Conservation (phyloP, 768 basidiomycete species). For the Roridomyces roridus region DNA sequence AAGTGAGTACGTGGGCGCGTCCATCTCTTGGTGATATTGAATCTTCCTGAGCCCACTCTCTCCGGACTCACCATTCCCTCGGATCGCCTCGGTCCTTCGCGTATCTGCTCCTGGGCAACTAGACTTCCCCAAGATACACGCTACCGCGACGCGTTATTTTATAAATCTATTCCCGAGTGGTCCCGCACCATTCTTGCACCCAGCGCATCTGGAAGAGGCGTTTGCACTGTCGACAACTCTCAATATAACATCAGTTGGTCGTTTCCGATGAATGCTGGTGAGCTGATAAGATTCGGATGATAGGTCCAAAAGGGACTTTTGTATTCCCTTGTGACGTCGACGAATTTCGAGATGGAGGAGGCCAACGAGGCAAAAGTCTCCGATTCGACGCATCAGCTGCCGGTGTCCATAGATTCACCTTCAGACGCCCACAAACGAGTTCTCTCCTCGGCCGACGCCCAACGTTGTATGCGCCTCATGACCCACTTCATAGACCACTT, state of each 20-base stretch:
- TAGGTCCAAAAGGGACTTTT: constrained; percentile 68
- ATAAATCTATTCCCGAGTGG: constrained; percentile 55
- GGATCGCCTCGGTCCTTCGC: constrained; percentile 61
- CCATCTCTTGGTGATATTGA: constrained; percentile 4
- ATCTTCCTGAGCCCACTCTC: constrained; percentile 51
- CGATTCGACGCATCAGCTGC: no score
- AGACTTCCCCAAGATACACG: constrained; percentile 59
- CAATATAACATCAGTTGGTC: constrained; percentile 55
- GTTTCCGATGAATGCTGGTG: not conserved
- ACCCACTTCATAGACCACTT: constrained; percentile 66
- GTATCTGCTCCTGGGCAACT: constrained; percentile 61
- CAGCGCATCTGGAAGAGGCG: constrained; percentile 57
- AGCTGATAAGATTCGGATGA: constrained; percentile 3
- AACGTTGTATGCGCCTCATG: constrained; percentile 57
- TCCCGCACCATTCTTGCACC: constrained; percentile 48
- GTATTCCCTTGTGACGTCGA: constrained; percentile 66
- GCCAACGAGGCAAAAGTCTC: no score
- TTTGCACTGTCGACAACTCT: constrained; percentile 56
- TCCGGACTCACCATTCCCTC: constrained; percentile 47
- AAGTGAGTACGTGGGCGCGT: constrained; percentile 48
- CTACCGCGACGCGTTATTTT: constrained; percentile 48
- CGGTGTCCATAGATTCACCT: constrained; percentile 20
- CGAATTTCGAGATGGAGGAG: constrained; percentile 57
- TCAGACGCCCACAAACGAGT: constrained; percentile 31
- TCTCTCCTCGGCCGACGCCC: constrained; percentile 38